phyloP scores from a whole-genome alignment of 768 basidiomycete genomes.

The Serendipita indica region DNA sequence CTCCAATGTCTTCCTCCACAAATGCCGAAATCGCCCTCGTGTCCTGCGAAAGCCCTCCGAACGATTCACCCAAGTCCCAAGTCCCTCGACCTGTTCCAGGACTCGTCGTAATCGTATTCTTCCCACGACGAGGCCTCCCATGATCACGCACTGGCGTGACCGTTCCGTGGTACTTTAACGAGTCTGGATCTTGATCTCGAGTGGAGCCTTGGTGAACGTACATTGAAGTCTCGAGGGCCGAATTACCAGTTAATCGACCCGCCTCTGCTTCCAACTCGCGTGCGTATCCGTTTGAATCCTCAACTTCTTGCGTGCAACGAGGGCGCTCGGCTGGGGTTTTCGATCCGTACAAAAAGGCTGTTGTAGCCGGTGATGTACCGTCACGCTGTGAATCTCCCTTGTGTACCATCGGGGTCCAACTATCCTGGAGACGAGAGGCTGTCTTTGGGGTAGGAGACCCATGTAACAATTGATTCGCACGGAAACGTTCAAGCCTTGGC shows the following conservation, averaged over 20 bases:
- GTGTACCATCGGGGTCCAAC: no score
- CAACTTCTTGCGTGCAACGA: background rate
- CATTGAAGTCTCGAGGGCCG: background rate
- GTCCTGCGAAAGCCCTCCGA: background rate
- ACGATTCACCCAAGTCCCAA: no score
- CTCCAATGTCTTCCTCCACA: background rate
- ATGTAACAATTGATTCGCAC: no score
- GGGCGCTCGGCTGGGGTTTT: background rate
- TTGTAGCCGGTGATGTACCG: background rate
- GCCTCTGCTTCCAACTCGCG: constrained; percentile 1
- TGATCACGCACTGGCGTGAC: background rate
- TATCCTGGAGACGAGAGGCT: no score
- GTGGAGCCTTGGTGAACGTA: background rate
- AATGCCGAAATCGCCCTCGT: background rate
- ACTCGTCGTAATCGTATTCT: no score
- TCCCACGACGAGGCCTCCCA: background rate
- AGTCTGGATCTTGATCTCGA: background rate
- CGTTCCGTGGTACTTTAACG: background rate
- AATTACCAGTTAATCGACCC: background rate
- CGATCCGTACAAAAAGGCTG: background rate
- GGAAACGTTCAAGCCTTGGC: no score
- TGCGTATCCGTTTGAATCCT: background rate
- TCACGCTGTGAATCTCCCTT: background rate
- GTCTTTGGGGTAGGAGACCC: no score
- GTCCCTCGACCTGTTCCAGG: no score